Conservation (phyloP, 495 filamentous ascomycete genomes). For the Schizothecium vesticola region DNA sequence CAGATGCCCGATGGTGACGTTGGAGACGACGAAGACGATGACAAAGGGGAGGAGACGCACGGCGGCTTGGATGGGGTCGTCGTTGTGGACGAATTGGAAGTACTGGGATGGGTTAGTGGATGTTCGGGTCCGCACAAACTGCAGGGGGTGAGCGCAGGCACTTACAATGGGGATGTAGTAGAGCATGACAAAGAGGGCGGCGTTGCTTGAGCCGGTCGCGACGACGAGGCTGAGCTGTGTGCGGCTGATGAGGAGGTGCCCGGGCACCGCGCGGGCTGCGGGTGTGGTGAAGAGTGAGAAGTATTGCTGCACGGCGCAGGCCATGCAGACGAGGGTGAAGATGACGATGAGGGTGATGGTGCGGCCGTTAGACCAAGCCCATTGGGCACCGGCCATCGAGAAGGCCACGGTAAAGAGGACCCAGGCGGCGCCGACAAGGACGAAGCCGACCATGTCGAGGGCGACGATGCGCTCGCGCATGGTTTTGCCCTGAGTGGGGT, state of each 20-base stretch:
- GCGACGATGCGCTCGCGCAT: conserved; percentile 34
- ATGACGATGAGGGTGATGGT: conserved; percentile 52
- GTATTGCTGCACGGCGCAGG: conserved; percentile 47
- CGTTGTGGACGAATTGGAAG: conserved; percentile 54
- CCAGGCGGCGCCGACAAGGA: conserved; percentile 41
- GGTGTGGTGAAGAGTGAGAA: conserved; percentile 47
- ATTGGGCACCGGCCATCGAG: conserved; percentile 51
- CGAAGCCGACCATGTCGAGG: conserved; percentile 42
- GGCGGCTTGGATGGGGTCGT: conserved; percentile 45
- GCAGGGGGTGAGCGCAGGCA: not conserved
- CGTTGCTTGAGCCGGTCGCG: conserved; percentile 30
- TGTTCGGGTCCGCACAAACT: not conserved
- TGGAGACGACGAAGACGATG: conserved; percentile 41
- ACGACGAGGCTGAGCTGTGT: conserved; percentile 43
- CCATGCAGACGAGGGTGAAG: conserved; percentile 46
- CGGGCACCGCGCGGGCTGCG: conserved; percentile 48
- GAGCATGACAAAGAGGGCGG: conserved; percentile 35
- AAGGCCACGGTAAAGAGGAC: conserved; percentile 46
- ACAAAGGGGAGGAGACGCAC: conserved; percentile 58
- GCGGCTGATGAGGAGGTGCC: conserved; percentile 43
- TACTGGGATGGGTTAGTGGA: conserved; percentile 22
- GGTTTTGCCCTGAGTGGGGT: conserved; percentile 38
- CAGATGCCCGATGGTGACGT: conserved; percentile 45
- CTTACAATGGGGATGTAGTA: conserved; percentile 46
- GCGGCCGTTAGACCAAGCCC: conserved; percentile 45